Conservation (phyloP, 345 rosid species). For the Rhodamnia rubescens region DNA sequence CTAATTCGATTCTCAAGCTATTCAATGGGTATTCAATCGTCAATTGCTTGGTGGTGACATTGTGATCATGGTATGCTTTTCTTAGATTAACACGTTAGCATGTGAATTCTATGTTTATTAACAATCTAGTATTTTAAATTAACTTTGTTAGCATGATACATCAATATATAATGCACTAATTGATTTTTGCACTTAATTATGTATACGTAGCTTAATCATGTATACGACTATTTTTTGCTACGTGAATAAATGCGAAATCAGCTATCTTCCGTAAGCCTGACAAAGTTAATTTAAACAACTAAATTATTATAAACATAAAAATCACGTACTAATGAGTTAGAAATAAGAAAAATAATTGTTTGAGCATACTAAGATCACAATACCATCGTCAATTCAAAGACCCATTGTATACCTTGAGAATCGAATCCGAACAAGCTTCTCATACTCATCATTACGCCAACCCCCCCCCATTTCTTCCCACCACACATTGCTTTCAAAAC, state of each 20-base stretch:
- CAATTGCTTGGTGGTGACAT: constrained; percentile 49
- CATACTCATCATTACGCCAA: constrained; percentile 42
- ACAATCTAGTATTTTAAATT: not conserved
- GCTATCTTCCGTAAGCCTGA: not conserved
- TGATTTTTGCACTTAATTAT: too few relatives aligned
- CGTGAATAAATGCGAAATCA: too few relatives aligned
- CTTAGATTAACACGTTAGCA: not conserved
- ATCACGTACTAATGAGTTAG: not conserved
- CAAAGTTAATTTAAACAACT: not conserved
- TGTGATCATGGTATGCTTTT: constrained; percentile 17
- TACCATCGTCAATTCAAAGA: constrained; percentile 46
- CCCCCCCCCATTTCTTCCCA: constrained; percentile 44
- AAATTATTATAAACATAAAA: not conserved
- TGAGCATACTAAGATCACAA: constrained; percentile 16
- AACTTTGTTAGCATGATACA: not conserved
- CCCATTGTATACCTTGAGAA: constrained; percentile 37
- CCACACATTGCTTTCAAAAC: constrained; percentile 61
- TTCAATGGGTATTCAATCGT: constrained; percentile 50
- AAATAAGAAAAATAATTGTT: not conserved
- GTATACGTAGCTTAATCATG: too few relatives aligned
- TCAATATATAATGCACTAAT: not conserved
- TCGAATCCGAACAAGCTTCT: constrained; percentile 53
- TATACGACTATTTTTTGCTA: too few relatives aligned
- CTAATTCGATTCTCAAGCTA: constrained; percentile 32
- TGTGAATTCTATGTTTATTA: not conserved